Base-by-base conservation (phyloP, 768 basidiomycete genomes). In the Mycena maculata region DNA sequence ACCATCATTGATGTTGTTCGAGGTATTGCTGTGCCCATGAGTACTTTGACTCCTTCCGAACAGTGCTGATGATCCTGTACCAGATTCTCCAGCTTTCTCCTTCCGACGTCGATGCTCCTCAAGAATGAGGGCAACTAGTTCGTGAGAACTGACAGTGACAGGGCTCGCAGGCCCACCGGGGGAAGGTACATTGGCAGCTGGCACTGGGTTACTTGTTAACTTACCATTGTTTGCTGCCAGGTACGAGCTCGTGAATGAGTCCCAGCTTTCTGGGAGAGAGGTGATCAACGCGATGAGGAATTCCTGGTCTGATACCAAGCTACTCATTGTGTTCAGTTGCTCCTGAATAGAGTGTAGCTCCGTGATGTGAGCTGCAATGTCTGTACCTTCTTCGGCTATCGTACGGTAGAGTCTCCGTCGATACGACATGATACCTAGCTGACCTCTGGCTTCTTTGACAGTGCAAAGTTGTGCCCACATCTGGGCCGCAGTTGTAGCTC, bases 81-180 rank as follows among this genome's bases (percentile, higher is more conserved):
- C 16, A 38, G 36, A 38, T 38, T 38, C 36, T 9, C 36, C 36
- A 38, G 36, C 36, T 38, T 38, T 38, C 36, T 38, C 36, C n/a
- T n/a, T n/a, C n/a, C n/a, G n/a, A n/a, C n/a, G n/a, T n/a, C n/a
- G n/a, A n/a, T n/a, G n/a, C n/a, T 58, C 56, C 62, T 63, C 62
- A n/a, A 65, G 63, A 20, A 65, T 58, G 47, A 65, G 55, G 38
- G 63, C 53, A 2, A 65, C 55, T 8, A 65, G 30, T 18, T 63
- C 62, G n/a, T 44, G 52, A 23, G 62, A 63, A 22, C 6, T 55
- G 27, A 54, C 15, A n/a, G 55, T 65, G 48, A 59, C 48, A 18
- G 50, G 48, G 53, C 44, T 38, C 23, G 42, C 41, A 45, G 50
- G 50, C 61, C 48, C 62, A n/a, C 44, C 28, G 33, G 45, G 36